Base-by-base conservation (phyloP, 2,329 filamentous ascomycete species). In the Cladosporium colombiae region DNA sequence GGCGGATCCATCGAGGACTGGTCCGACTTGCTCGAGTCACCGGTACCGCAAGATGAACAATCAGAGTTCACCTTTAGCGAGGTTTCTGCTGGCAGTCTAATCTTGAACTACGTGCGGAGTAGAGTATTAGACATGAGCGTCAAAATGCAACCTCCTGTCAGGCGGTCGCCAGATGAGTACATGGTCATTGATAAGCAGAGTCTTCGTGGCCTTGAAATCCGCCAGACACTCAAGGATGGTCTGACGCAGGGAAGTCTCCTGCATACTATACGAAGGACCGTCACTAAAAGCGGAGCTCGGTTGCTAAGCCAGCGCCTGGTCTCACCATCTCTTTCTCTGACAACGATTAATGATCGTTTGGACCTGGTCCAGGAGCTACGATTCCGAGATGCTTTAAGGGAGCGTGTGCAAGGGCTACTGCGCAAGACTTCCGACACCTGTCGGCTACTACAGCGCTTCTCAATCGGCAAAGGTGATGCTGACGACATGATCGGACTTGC, bases 131-230 rank as follows among this genome's bases (percentile, higher is more conserved):
- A 91, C 21, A 81, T 89, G 62, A 88, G 87, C 73, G 88, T 96
- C 80, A 92, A 91, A 76, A 84, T 99, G 49, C 93, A 96, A 75
- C 88, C 92, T 53, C 95, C 95, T 2, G 81, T 89, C 40, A 89
- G 91, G 66, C 86, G 92, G 70, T 87, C 91, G 70, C 84, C 86
- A 61, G 83, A 91, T 74, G 87, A 96, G 68, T 88, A 90, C 69
- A 95, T 99, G 91, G 85, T 82, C 60, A 96, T 99, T 70, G 95
- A 99, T 80, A 93, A 90, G 75, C 96, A 93, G 74, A 97, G 91
- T 70, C 85, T 99, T 79, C 86, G 91, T 66, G 92, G 93, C 1
- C 83, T 99, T 5, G 95, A 99, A 77, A 91, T 99, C 70, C 88
- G 92, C 70, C 88, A 89, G 75, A 98, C 95, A 0, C 88, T 96